These are phyloP conservation scores for Colletotrichum noveboracense DNA, from an alignment of 2,329 filamentous ascomycete genomes.

Conservation along the genomic window DNA sequence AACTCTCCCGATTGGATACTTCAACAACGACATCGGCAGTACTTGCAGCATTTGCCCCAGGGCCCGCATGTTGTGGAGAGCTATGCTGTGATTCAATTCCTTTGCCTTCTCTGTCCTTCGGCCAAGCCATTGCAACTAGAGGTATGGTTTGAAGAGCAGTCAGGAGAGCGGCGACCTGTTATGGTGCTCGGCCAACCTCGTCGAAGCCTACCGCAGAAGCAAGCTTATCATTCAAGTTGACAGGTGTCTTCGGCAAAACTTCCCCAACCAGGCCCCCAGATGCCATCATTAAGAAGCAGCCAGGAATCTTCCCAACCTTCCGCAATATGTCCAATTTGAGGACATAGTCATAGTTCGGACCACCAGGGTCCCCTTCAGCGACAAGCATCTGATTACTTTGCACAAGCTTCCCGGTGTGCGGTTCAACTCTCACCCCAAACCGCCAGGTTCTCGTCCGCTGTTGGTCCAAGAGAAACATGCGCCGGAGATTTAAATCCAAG, in stretches of 20 bases:
- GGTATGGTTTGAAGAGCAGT: neutral
- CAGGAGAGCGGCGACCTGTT: neutral
- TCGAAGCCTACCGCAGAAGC: neutral
- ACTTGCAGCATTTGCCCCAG: neutral
- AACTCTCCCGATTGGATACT: neutral
- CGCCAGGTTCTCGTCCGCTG: neutral
- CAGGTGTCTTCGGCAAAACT: neutral
- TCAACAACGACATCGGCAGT: neutral
- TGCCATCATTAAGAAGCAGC: neutral
- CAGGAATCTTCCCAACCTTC: neutral
- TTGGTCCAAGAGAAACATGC: constrained; percentile 3
- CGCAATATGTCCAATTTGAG: neutral
- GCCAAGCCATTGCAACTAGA: neutral
- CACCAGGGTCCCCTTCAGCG: neutral
- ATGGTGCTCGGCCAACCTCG: neutral
- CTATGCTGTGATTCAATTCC: neutral
- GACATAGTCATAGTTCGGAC: neutral
- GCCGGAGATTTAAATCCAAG: constrained; percentile 13
- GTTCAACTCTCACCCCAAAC: neutral
- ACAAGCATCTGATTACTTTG: neutral
- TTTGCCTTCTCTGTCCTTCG: neutral
- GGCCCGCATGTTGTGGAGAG: neutral
- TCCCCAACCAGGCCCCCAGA: neutral
- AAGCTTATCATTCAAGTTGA: neutral
- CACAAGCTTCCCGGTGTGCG: neutral